Base-by-base conservation (phyloP, 306 rosid species). In the Alnus glutinosa region DNA sequence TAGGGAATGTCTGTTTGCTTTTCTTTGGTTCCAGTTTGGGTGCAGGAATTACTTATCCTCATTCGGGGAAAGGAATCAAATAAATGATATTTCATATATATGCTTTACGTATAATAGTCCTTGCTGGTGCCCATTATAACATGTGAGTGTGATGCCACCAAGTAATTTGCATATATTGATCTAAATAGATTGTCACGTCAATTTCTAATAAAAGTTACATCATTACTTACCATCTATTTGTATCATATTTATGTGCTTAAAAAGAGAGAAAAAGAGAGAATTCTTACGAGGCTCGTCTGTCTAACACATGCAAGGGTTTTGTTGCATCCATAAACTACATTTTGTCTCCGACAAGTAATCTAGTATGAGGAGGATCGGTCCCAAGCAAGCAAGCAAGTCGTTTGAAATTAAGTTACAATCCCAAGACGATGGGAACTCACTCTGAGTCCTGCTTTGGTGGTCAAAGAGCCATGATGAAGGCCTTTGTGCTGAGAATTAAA, bases 371-470 rank as follows among this genome's bases (percentile, higher is more conserved):
- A 16, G 52, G 79, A 78, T 75, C 75, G 73, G 81, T 78, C 62
- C 55, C 71, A 71, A 70, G 52, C 23, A 71, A 74, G 63, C 71
- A 71, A 70, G 52, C 23, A 71, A 74, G 63, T 19, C 64, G 54
- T 70, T 70, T 61, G 70, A 79, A 79, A 49, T 69, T 49, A 63
- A 49, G 78, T 79, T 80, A 77, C 71, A 82, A 84, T 78, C 79
- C 83, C 79, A 78, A 75, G 79, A 52, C 81, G 83, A 80, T 42
- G 73, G 90, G 82, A 77, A 80, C 88, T 84, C 85, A 73, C 84
- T 79, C 72, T 64, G 82, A 76, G 69, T 59, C 67, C 67, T 75
- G 4, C 70, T 37, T 59, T 4, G 39, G 32, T 46, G 37, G 63
- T 85, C 83, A 85, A 80, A 80, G 68, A 71, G 32, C 9, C 61